A percentile compares a stretch with the other conserved stretches of the same genome.
Evolutionary conservation across 2,329 filamentous ascomycete genomes (phyloP).

Genomic region (Sclerotinia subarctica): DNA sequence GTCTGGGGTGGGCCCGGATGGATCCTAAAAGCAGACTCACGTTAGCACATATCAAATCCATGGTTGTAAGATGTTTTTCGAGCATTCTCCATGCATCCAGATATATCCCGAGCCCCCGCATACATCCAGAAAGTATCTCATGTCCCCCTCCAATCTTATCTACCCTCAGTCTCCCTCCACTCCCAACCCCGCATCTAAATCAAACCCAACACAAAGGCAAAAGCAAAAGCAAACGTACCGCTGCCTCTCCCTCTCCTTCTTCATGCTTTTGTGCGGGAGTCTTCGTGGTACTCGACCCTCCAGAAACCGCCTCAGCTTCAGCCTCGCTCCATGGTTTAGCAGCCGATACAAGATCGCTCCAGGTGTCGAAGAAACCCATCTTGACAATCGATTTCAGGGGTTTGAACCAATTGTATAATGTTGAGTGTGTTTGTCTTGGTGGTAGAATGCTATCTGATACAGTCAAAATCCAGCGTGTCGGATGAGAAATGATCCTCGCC

Average conservation of each 20-base stretch:
- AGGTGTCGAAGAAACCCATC: slow-evolving; percentile 67
- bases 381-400: slow-evolving; percentile 26
- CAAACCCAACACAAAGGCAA: not conserved
- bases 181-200: not conserved
- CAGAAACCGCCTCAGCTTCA: slow-evolving; percentile 55
- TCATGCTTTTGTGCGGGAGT: slow-evolving; percentile 49
- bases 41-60: not conserved
- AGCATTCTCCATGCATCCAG: not conserved
- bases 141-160: not conserved
- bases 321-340: slow-evolving; percentile 62
- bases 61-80: not conserved
- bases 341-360: slow-evolving; percentile 62
- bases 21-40: slow-evolving; percentile 23
- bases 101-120: slow-evolving; percentile 11
- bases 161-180: not conserved
- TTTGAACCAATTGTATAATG: slow-evolving; percentile 22
- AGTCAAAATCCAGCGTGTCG: slow-evolving; percentile 20
- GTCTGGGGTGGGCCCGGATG: slow-evolving; percentile 24
- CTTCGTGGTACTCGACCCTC: slow-evolving; percentile 36
- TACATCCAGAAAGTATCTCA: not conserved
- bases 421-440: slow-evolving; percentile 19
- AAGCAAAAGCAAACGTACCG: slow-evolving; percentile 23
- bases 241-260: slow-evolving; percentile 42
- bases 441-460: slow-evolving; percentile 6
- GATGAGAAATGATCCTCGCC: slow-evolving; percentile 23